Base-by-base conservation (phyloP, 352 stramenopile genomes). In the Globisporangium acanthophoron region DNA sequence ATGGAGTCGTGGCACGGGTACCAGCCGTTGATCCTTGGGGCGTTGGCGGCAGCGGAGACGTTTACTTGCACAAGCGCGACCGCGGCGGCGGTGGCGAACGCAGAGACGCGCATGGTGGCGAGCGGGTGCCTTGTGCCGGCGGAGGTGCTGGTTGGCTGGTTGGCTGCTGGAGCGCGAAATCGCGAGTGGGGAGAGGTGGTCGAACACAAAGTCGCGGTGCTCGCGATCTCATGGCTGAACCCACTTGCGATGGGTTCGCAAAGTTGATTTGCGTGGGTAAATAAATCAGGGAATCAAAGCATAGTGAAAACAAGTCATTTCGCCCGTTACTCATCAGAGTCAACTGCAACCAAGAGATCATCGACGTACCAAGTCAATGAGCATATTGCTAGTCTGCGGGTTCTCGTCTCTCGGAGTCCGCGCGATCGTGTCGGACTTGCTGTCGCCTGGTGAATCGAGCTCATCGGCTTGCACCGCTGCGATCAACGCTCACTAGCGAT, bases 11-110 rank as follows among this genome's bases (percentile, higher is more conserved):
- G 44, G 64, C 79, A 89, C 53, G 67, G 67, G 40, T 72, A 87
- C 79, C 79, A 89, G 39, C 78, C 78, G 51, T 89, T 87, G 52
- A 85, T 47, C 18, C 41, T 18, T 6, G 41, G 41, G 12, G 41
- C 41, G 20, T 7, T n/a, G 13, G 20, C 5, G 13, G 12, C 18
- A 31, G 46, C 18, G 33, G 21, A 24, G 21, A 24, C 21, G 21
- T 24, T 24, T 24, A 29, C 46, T 11, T 27, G 24, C 46, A 37
- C 12, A 16, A 3, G 5, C 18, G 24, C 21, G 6, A 52, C 11
- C 33, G 15, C 20, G 21, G 45, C 5, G 0, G 41, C 41, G 5
- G 41, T 15, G 18, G 41, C 18, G 8, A 47, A 15, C 41, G 41
- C 15, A 2, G 18, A 11, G 41, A 24, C 41, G 41, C 15, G 41